Percentiles rank a stretch among this genome's conserved stretches.
Conservation (phyloP, 306 rosid species). For the Prunus davidiana region DNA sequence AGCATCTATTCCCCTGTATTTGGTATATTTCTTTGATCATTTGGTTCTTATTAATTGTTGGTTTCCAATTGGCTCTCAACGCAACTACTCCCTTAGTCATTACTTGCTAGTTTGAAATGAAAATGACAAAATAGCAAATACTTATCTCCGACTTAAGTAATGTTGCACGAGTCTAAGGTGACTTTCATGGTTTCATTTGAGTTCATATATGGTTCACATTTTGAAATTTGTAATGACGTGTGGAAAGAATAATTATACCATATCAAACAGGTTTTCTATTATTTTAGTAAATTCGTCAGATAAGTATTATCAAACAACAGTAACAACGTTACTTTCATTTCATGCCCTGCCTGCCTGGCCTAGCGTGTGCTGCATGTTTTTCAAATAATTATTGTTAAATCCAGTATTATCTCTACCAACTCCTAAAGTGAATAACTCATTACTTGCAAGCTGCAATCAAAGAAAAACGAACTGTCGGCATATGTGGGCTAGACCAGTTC, state of each 20-base stretch:
- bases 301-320: background rate
- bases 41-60: background rate
- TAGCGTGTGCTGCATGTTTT: background rate
- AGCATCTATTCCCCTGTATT: background rate
- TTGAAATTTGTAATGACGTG: slow-evolving; percentile 3
- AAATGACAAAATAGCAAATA: slow-evolving; percentile 19
- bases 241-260: background rate
- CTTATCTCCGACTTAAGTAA: too few relatives aligned
- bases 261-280: background rate
- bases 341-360: background rate
- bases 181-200: background rate
- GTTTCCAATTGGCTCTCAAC: too few relatives aligned
- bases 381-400: background rate
- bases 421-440: background rate
- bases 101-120: slow-evolving; percentile 9
- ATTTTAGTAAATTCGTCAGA: background rate
- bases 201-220: background rate
- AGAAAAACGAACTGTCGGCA: too few relatives aligned
- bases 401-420: background rate
- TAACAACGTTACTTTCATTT: background rate
- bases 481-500: too few relatives aligned
- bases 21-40: background rate
- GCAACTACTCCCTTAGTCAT: background rate
- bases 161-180: background rate
- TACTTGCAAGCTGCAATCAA: background rate